Evolutionary conservation across 768 basidiomycete species (phyloP).

Genomic region (Rhodosporidiobolus sp.): DNA sequence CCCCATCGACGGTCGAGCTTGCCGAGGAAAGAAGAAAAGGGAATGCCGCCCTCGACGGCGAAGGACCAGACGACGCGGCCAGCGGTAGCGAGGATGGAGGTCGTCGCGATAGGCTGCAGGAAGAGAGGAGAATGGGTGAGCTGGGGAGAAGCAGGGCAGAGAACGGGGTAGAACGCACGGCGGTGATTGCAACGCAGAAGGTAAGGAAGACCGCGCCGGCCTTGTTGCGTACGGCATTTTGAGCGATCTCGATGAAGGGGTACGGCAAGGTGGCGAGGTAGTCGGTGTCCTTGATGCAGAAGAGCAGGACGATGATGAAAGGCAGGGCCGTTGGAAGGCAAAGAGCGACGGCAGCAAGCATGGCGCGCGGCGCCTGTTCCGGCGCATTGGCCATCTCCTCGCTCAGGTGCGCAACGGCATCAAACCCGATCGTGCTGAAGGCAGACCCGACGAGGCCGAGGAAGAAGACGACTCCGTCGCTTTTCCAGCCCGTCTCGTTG

Average conservation of each 20-base stretch:
- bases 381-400: constrained; percentile 15
- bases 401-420: neutral
- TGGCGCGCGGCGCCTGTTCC: constrained; percentile 25
- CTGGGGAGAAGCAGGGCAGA: neutral
- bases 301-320: constrained; percentile 37
- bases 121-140: no score
- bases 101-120: neutral
- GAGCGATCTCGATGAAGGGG: neutral
- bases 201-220: no score
- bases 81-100: neutral
- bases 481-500: neutral
- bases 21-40: constrained; percentile 14
- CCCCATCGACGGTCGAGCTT: neutral
- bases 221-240: no score
- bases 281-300: constrained; percentile 32
- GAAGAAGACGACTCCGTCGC: neutral
- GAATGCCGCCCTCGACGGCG: constrained; percentile 9
- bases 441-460: neutral
- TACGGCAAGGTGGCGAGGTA: neutral
- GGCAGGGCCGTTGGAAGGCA: constrained; percentile 3
- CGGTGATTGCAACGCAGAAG: no score
- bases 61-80: neutral
- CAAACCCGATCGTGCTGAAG: neutral
- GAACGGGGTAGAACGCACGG: neutral
- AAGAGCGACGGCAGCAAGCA: constrained; percentile 30